These are phyloP conservation scores for Zopfochytrium polystomum DNA, from an alignment of 371 early-diverging fungal genomes.

Conservation along the genomic window DNA sequence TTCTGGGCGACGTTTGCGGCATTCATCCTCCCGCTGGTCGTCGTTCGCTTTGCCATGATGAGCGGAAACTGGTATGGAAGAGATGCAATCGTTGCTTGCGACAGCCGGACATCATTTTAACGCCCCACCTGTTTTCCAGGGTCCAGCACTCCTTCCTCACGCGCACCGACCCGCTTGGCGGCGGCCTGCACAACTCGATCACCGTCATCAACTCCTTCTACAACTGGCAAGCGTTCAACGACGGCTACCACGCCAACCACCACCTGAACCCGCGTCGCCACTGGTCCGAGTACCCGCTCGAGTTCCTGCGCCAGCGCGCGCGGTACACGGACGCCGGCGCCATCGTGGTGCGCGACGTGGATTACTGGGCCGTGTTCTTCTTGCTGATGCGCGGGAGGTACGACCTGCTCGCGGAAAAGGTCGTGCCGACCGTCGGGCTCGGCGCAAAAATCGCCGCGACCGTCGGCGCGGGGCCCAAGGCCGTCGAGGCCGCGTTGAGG, in stretches of 20 bases:
- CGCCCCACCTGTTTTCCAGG: slow-evolving; percentile 5
- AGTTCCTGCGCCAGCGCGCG: slow-evolving; percentile 25
- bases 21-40: slow-evolving; percentile 29
- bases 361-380: slow-evolving; percentile 33
- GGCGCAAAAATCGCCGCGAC: slow-evolving; percentile 1
- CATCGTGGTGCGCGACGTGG: slow-evolving; percentile 28
- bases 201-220: slow-evolving; percentile 33
- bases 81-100: not conserved
- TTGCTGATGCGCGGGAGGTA: slow-evolving; percentile 31
- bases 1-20: slow-evolving; percentile 24
- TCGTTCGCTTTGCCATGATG: slow-evolving; percentile 45
- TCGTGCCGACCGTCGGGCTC: slow-evolving; percentile 17
- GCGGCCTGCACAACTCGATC: slow-evolving; percentile 35
- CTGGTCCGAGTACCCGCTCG: slow-evolving; percentile 43
- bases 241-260: slow-evolving; percentile 49
- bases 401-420: slow-evolving; percentile 22
- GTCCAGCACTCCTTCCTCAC: slow-evolving; percentile 43
- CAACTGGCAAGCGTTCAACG: slow-evolving; percentile 39
- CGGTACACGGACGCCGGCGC: slow-evolving; percentile 28
- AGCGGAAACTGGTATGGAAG: slow-evolving; percentile 39
- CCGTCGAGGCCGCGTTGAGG: slow-evolving; percentile 24
- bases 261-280: slow-evolving; percentile 42
- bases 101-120: not conserved
- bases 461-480: no score
- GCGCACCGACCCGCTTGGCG: slow-evolving; percentile 30